phyloP scores from a whole-genome alignment of 345 rosid genomes.

The rapeseed (Brassica napus) region Da-Ae NC_063447.1:51976001-51976500 shows the following conservation, averaged over 20 bases:
- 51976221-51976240: slow-evolving; percentile 35
- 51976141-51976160: slow-evolving; percentile 17
- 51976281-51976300: neutral
- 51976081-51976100: neutral
- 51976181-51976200: slow-evolving; percentile 8
- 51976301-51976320: neutral
- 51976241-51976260: slow-evolving; percentile 22
- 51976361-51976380: slow-evolving; percentile 17
- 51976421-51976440: slow-evolving; percentile 71
- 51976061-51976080: neutral
- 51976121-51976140: neutral
- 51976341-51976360: slow-evolving; percentile 32
- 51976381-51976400: slow-evolving; percentile 54
- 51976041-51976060: neutral
- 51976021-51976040: neutral
- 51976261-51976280: slow-evolving; percentile 17
- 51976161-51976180: slow-evolving; percentile 14
- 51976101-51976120: neutral
- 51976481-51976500: slow-evolving; percentile 60
- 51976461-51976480: slow-evolving; percentile 64
- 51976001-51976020: neutral
- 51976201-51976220: neutral
- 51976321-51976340: neutral
- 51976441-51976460: slow-evolving; percentile 61
- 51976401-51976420: slow-evolving; percentile 72